Conservation (phyloP, 345 rosid genomes). For the Aegle marmelos region DNA sequence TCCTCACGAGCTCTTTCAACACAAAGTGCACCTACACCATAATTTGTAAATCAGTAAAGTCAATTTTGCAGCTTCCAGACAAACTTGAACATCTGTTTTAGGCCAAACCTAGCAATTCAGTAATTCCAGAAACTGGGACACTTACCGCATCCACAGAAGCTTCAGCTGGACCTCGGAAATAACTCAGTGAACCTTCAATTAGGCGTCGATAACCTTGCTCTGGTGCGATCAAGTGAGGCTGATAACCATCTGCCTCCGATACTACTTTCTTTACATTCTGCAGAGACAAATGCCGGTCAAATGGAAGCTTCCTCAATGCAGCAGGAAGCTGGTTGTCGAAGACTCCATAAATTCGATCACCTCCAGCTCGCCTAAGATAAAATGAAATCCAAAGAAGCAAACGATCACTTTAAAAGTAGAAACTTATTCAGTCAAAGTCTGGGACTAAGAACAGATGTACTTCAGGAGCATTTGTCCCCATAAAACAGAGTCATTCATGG, state of each 20-base stretch:
- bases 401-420: not conserved
- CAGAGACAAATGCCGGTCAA: constrained; percentile 78
- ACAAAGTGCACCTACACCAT: constrained; percentile 65
- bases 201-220: constrained; percentile 84
- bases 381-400: not conserved
- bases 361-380: constrained; percentile 67
- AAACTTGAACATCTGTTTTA: not conserved
- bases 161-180: constrained; percentile 86
- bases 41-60: not conserved
- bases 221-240: constrained; percentile 85
- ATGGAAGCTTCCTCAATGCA: constrained; percentile 83
- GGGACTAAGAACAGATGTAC: not conserved
- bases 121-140: constrained; percentile 5
- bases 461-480: not conserved
- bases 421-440: not conserved
- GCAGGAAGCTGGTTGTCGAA: constrained; percentile 89
- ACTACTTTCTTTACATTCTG: constrained; percentile 74
- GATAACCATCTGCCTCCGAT: constrained; percentile 87
- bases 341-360: constrained; percentile 81
- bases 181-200: constrained; percentile 60
- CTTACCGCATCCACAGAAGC: constrained; percentile 89
- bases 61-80: no score
- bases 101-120: not conserved
- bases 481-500: not conserved
- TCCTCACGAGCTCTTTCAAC: constrained; percentile 76